Conservation (phyloP, 768 basidiomycete species). For the Clavulina sp. region DNA sequence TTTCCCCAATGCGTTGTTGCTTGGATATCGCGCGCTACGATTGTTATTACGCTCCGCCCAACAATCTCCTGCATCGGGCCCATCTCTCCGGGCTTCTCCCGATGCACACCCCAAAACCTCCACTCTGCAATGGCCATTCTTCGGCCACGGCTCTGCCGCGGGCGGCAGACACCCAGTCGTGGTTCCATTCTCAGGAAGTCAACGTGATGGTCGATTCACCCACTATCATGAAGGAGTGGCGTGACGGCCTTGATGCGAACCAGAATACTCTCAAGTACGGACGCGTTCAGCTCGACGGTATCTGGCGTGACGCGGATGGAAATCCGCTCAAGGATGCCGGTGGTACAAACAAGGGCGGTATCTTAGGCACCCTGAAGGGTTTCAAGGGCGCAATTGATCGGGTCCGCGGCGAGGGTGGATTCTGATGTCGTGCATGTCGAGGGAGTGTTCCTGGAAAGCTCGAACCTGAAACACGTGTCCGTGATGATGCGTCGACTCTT, state of each 20-base stretch:
- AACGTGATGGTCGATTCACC: constrained; percentile 45
- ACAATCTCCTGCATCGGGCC: no score
- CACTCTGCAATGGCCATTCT: not conserved
- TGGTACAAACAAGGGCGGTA: constrained; percentile 15
- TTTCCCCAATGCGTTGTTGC: no score
- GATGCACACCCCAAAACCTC: no score
- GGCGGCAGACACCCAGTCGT: constrained; percentile 38
- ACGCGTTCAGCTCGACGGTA: constrained; percentile 30
- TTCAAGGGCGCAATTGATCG: constrained; percentile 26
- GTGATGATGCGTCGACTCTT: no score
- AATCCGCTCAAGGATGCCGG: constrained; percentile 19
- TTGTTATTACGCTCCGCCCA: no score
- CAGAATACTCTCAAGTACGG: constrained; percentile 41
- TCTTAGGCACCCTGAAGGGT: constrained; percentile 20
- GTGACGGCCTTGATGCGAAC: constrained; percentile 31
- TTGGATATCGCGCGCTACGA: no score
- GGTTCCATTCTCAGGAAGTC: constrained; percentile 57
- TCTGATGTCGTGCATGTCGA: no score
- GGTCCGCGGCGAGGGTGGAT: constrained; percentile 26
- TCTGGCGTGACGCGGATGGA: constrained; percentile 37
- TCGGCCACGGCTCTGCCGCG: no score
- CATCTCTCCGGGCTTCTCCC: no score
- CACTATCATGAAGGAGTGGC: constrained; percentile 37
- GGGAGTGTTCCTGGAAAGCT: no score
- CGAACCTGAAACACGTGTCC: no score